A percentile compares a stretch with the other conserved stretches of the same genome.
phyloP scores from a whole-genome alignment of 805 yeast species.

The Blastobotrys americana region DNA sequence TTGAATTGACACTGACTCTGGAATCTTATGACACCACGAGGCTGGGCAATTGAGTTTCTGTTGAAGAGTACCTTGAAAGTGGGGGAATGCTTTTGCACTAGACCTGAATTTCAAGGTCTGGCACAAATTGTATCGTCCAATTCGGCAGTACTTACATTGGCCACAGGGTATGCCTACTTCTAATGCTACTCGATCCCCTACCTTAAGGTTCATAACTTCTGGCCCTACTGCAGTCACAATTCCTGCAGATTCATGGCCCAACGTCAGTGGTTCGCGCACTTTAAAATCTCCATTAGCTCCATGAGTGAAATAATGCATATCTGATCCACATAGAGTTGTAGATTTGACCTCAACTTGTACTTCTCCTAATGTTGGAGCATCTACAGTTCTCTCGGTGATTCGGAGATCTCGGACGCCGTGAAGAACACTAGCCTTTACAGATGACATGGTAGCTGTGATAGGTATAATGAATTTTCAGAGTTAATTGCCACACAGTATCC shows the following conservation, averaged over 20 bases:
- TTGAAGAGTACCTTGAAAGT: constrained; percentile 66
- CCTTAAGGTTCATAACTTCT: constrained; percentile 54
- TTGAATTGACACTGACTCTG: constrained; percentile 67
- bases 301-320: constrained; percentile 71
- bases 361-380: neutral
- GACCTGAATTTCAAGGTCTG: constrained; percentile 89
- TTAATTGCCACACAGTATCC: too few relatives aligned
- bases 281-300: constrained; percentile 77
- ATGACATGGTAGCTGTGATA: too few relatives aligned
- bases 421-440: neutral
- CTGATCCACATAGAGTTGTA: constrained; percentile 85
- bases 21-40: constrained; percentile 73
- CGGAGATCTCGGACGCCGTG: neutral
- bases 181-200: constrained; percentile 82
- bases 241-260: constrained; percentile 87
- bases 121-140: constrained; percentile 76
- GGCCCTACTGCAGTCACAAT: constrained; percentile 63
- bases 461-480: too few relatives aligned
- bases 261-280: constrained; percentile 70
- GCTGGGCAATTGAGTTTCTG: constrained; percentile 47
- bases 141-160: constrained; percentile 65
- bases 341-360: constrained; percentile 42
- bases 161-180: constrained; percentile 84
- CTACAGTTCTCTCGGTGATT: neutral
- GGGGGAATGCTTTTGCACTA: constrained; percentile 48